These are phyloP conservation scores for Margaritispora aquatica DNA, from an alignment of 495 filamentous ascomycete genomes.

Conservation along the genomic window DNA sequence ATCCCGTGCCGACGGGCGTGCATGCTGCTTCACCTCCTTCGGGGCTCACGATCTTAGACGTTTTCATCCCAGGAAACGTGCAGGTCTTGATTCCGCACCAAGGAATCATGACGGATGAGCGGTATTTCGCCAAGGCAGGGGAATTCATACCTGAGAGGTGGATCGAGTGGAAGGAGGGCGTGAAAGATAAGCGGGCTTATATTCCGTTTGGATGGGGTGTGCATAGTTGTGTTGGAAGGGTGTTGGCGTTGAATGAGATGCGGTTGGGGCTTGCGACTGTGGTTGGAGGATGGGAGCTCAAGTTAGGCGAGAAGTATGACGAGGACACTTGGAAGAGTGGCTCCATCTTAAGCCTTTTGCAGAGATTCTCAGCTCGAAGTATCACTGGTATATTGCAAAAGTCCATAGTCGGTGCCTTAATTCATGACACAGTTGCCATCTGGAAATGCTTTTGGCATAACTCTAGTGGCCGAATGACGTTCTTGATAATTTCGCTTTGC, in stretches of 20 bases:
- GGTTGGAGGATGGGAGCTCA: slow-evolving; percentile 36
- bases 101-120: slow-evolving; percentile 33
- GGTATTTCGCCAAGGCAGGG: slow-evolving; percentile 31
- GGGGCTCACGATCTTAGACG: slow-evolving; percentile 41
- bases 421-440: too few relatives aligned
- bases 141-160: slow-evolving; percentile 52
- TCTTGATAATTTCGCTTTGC: too few relatives aligned
- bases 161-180: slow-evolving; percentile 36
- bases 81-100: slow-evolving; percentile 26
- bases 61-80: slow-evolving; percentile 39
- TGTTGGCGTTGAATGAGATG: slow-evolving; percentile 44
- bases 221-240: slow-evolving; percentile 45
- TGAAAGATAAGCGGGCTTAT: slow-evolving; percentile 39
- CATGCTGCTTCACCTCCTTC: slow-evolving; percentile 27
- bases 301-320: slow-evolving; percentile 35
- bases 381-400: too few relatives aligned
- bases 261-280: slow-evolving; percentile 37
- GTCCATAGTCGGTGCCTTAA: too few relatives aligned
- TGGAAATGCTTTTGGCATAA: too few relatives aligned
- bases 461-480: too few relatives aligned
- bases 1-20: slow-evolving; percentile 30
- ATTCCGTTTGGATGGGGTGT: slow-evolving; percentile 43
- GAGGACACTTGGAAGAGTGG: slow-evolving; percentile 29
- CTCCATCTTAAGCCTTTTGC: too few relatives aligned
- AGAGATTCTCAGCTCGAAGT: too few relatives aligned